A percentile compares a stretch with the other conserved stretches of the same genome.
These are phyloP conservation scores for Naganishia liquefaciens DNA, from an alignment of 1,284 basidiomycete species.

Conservation along the genomic window DNA sequence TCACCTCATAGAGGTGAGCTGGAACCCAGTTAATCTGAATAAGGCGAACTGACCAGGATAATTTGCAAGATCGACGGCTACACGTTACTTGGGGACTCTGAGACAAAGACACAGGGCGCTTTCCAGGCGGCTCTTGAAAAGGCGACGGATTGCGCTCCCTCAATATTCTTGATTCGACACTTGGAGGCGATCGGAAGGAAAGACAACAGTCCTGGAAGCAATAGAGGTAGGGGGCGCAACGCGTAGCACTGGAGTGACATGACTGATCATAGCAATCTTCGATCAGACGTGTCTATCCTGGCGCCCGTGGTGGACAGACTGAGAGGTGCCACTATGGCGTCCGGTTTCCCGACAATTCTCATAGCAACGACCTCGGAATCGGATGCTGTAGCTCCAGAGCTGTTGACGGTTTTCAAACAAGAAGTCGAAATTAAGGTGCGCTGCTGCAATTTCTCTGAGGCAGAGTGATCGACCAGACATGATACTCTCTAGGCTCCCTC, in stretches of 20 bases:
- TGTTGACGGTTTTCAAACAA: constrained; percentile 83
- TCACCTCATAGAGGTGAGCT: constrained; percentile 73
- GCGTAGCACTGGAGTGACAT: constrained; percentile 53
- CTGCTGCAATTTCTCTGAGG: constrained; percentile 1
- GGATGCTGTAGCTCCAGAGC: constrained; percentile 65
- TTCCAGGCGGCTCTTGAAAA: constrained; percentile 76
- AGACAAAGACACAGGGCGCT: constrained; percentile 73
- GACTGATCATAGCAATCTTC: constrained; percentile 62
- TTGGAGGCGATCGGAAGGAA: constrained; percentile 79
- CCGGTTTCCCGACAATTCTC: constrained; percentile 69
- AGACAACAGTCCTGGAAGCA: constrained; percentile 66
- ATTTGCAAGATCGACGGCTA: constrained; percentile 78
- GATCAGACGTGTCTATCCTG: constrained; percentile 57
- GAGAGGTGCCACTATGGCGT: constrained; percentile 40
- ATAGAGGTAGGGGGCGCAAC: constrained; percentile 61
- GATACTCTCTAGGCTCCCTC: constrained; percentile 66
- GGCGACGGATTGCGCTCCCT: constrained; percentile 78
- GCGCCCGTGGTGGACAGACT: constrained; percentile 59
- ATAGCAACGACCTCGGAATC: constrained; percentile 74
- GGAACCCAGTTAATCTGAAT: background rate
- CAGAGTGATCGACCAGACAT: background rate
- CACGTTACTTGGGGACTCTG: constrained; percentile 77
- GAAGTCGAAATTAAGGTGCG: constrained; percentile 73
- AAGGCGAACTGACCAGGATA: constrained; percentile 4
- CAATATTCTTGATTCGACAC: constrained; percentile 77